A percentile compares a stretch with the other conserved stretches of the same genome.
phyloP scores from a whole-genome alignment of 768 basidiomycete species.

The Lyophyllum atratum region DNA sequence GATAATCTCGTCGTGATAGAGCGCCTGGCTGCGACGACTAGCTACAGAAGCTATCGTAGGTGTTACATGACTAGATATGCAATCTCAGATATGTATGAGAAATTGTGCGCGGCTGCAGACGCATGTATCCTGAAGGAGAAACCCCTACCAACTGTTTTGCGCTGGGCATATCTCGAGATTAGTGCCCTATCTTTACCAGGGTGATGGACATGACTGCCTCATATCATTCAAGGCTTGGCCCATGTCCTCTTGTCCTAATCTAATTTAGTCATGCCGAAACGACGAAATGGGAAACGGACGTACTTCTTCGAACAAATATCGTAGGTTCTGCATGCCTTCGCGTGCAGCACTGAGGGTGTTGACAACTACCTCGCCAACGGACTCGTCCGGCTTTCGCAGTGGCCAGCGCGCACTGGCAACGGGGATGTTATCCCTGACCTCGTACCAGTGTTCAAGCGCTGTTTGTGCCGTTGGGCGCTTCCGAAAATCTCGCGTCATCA shows the following conservation, averaged over 20 bases:
- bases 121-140: background rate
- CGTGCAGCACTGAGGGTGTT: background rate
- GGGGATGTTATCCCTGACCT: background rate
- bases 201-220: background rate
- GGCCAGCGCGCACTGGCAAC: slow-evolving; percentile 10
- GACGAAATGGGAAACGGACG: background rate
- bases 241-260: background rate
- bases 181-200: too few species aligned
- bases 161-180: too few species aligned
- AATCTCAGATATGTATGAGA: too few species aligned
- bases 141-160: background rate
- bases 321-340: background rate
- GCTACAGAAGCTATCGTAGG: too few species aligned
- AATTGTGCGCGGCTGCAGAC: too few species aligned
- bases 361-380: background rate
- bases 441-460: slow-evolving; percentile 26
- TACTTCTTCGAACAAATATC: background rate
- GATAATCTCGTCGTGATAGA: too few species aligned
- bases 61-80: too few species aligned
- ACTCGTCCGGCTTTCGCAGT: background rate
- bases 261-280: background rate
- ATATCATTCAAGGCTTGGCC: background rate
- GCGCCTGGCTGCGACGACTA: too few species aligned
- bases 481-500: slow-evolving; percentile 19
- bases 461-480: slow-evolving; percentile 23